Conservation (phyloP, 2,329 filamentous ascomycete genomes). For the Epichloe uncinata region DNA sequence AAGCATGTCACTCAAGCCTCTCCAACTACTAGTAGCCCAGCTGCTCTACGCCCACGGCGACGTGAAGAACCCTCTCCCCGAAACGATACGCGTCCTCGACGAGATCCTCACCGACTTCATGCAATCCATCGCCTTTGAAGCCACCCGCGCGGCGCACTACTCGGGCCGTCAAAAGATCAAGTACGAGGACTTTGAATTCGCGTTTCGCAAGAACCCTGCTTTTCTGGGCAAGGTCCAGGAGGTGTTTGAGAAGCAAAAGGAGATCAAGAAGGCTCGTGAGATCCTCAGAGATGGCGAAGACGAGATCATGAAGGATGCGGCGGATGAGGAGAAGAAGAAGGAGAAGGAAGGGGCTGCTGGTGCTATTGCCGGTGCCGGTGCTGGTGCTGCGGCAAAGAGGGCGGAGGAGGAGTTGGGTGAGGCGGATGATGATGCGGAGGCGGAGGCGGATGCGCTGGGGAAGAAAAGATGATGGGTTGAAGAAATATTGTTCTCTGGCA, state of each 20-base stretch:
- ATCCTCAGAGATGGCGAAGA: constrained; percentile 56
- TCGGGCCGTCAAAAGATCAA: constrained; percentile 92
- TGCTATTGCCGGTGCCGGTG: constrained; percentile 2
- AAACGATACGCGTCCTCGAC: constrained; percentile 78
- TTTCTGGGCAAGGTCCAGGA: constrained; percentile 86
- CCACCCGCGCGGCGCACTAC: constrained; percentile 73
- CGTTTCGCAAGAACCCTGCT: constrained; percentile 68
- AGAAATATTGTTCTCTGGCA: not conserved
- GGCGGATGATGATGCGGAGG: constrained; percentile 36
- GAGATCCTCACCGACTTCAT: constrained; percentile 96
- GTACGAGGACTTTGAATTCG: constrained; percentile 94
- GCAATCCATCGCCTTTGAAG: constrained; percentile 83
- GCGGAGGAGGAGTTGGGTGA: constrained; percentile 39
- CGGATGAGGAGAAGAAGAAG: constrained; percentile 27
- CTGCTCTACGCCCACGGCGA: constrained; percentile 75
- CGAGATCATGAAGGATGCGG: constrained; percentile 41
- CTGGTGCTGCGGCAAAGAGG: constrained; percentile 7
- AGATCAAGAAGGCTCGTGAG: constrained; percentile 73
- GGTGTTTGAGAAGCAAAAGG: constrained; percentile 74
- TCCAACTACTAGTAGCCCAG: constrained; percentile 42
- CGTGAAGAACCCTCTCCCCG: constrained; percentile 60
- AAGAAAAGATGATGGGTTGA: constrained; percentile 20
- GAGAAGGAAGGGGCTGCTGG: constrained; percentile 13
- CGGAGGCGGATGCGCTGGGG: constrained; percentile 25
- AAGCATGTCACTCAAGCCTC: not conserved